phyloP scores from a whole-genome alignment of 2,329 filamentous ascomycete species.

The Chaetoscypha palmicola region DNA sequence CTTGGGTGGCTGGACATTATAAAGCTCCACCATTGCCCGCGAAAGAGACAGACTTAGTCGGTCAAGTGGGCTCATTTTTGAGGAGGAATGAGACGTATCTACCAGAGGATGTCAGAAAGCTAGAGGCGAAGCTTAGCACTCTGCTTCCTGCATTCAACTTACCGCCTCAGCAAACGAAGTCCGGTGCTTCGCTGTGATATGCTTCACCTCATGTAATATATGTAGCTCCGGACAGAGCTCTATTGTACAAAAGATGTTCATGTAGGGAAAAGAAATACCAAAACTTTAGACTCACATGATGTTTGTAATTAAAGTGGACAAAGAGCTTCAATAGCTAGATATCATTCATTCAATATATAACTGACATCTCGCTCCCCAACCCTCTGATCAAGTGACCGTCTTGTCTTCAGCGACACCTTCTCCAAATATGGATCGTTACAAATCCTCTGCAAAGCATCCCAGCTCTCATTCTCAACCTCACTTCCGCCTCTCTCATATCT shows the following conservation, averaged over 20 bases:
- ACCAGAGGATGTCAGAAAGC: conserved; percentile 21
- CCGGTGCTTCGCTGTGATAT: conserved; percentile 1
- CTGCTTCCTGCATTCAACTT: conserved; percentile 21
- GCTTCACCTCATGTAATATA: neutral
- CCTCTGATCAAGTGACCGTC: too few species aligned
- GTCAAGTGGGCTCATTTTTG: conserved; percentile 19
- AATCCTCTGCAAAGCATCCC: neutral
- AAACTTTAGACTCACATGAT: too few species aligned
- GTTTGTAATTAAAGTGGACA: too few species aligned
- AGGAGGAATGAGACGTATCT: conserved; percentile 30
- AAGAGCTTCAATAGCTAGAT: too few species aligned
- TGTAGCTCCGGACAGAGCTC: neutral
- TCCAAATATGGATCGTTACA: conserved; percentile 3
- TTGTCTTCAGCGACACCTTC: neutral
- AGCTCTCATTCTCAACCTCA: neutral
- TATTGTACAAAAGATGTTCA: too few species aligned
- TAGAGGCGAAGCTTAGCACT: conserved; percentile 26
- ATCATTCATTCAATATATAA: too few species aligned
- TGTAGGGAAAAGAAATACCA: too few species aligned
- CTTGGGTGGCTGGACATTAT: conserved; percentile 30
- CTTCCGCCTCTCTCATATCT: neutral
- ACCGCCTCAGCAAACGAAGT: conserved; percentile 3
- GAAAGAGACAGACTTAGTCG: conserved; percentile 18
- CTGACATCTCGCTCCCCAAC: too few species aligned
- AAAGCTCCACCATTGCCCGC: conserved; percentile 17